Evolutionary conservation across 495 filamentous ascomycete genomes (phyloP).

Genomic region (Aspergillus olivimuriae): DNA sequence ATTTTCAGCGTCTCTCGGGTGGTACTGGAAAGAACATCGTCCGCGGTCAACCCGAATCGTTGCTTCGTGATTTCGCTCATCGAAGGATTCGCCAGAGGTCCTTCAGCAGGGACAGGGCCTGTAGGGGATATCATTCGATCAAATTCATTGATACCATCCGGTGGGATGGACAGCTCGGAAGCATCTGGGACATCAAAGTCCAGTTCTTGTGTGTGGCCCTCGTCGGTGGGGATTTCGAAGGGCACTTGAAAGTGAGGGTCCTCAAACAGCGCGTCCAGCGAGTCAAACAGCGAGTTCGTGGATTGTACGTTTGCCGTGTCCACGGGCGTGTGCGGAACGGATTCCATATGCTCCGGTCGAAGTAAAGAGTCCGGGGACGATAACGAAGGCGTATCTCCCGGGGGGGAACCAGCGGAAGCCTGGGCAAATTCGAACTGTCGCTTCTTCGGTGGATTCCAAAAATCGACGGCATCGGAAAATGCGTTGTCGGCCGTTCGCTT

Average conservation of each 20-base stretch:
- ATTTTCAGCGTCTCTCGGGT: conserved; percentile 16
- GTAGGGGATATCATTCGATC: too few species aligned
- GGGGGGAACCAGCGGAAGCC: conserved; percentile 3
- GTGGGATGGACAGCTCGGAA: too few species aligned
- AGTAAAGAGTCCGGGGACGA: conserved; percentile 16
- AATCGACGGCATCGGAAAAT: conserved; percentile 11
- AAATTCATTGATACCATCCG: too few species aligned
- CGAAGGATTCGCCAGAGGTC: too few species aligned
- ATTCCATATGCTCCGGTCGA: conserved; percentile 9
- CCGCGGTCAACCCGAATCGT: conserved; percentile 14
- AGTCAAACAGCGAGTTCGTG: conserved; percentile 16
- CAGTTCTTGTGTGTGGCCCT: background rate
- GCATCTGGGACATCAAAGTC: too few species aligned
- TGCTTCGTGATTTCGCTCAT: conserved; percentile 17
- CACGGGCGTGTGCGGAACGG: conserved; percentile 11
- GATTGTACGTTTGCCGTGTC: conserved; percentile 12
- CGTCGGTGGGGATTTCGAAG: conserved; percentile 2
- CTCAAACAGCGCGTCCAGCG: conserved; percentile 16
- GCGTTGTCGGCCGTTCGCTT: conserved; percentile 20
- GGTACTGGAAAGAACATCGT: conserved; percentile 12
- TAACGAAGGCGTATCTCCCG: conserved; percentile 17
- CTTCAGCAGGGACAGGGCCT: too few species aligned
- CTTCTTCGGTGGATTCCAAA: conserved; percentile 13
- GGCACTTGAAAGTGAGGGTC: conserved; percentile 9
- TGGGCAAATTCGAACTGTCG: conserved; percentile 7